Percentiles rank a stretch among this genome's conserved stretches.
These are phyloP conservation scores for Calonectria fujianensis DNA, from an alignment of 2,329 filamentous ascomycete species.

Conservation along the genomic window DNA sequence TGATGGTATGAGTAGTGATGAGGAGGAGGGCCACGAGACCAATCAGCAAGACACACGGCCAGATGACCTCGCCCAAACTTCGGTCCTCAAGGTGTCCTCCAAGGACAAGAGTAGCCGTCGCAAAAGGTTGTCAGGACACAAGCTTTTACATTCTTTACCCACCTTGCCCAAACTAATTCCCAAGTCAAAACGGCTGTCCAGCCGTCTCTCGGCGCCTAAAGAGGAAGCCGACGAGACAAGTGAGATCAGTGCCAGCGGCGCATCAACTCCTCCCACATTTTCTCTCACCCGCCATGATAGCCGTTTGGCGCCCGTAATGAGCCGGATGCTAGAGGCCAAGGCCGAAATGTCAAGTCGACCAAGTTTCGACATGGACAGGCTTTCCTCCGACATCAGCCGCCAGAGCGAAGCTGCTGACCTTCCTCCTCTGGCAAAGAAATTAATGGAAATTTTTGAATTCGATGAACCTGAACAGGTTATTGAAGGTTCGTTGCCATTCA, in stretches of 20 bases:
- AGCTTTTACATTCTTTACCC: conserved; percentile 79
- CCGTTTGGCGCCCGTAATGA: conserved; percentile 82
- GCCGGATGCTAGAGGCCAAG: conserved; percentile 84
- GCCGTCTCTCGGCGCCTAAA: conserved; percentile 61
- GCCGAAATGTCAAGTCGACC: conserved; percentile 77
- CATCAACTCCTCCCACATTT: conserved; percentile 51
- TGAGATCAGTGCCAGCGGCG: conserved; percentile 53
- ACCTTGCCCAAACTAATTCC: conserved; percentile 71
- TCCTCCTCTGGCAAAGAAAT: conserved; percentile 78
- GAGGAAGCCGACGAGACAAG: conserved; percentile 58
- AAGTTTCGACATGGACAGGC: conserved; percentile 73
- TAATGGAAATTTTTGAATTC: conserved; percentile 92
- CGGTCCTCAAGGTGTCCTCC: conserved; percentile 60
- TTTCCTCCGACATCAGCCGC: conserved; percentile 63
- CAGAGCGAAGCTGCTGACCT: conserved; percentile 63
- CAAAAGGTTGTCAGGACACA: conserved; percentile 78
- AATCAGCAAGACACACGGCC: conserved; percentile 67
- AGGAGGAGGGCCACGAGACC: conserved; percentile 77
- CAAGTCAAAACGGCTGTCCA: conserved; percentile 65
- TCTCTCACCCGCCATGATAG: conserved; percentile 56
- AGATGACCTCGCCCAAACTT: conserved; percentile 64
- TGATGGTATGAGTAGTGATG: conserved; percentile 86
- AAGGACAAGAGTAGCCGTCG: conserved; percentile 67
- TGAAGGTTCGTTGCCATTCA: conserved; percentile 72
- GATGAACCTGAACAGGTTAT: conserved; percentile 89